Evolutionary conservation across 768 basidiomycete genomes (phyloP), one percentile per base, ranked within the genome.

Genomic region (Gymnopilus dilepis): DNA sequence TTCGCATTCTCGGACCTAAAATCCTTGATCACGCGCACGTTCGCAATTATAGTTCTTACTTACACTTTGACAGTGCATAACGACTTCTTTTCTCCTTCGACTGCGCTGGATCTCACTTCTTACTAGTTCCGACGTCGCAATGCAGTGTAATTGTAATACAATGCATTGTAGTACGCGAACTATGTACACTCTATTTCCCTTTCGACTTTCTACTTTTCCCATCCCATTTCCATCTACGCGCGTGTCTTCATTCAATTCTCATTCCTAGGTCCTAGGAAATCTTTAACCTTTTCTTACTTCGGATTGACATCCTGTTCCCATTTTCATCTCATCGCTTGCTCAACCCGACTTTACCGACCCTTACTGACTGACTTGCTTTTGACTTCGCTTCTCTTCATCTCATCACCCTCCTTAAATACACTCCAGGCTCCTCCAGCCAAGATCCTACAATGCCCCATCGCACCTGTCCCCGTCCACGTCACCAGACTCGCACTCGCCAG

Each of bases 351-450:
- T 37, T 37, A 9, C 34, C 34, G 34, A 37, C 34, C 34, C 50
- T 55, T 41, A 66, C 57, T 55, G 56, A 61, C 53, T 24, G 59
- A 26, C 34, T 33, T 43, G 30, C 54, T 50, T 59, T 61, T 63
- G 47, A 48, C 40, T 21, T 45, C 43, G 2, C n/a, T 45, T n/a
- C 31, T 57, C 43, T 55, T 34, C n/a, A 30, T 41, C 60, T 24
- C 40, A 52, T 17, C 45, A 51, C 37, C 33, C 22, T 51, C 55
- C 45, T 41, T 58, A 47, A 47, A 37, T 34, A 41, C 26, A 41
- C 58, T 57, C 64, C 45, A 89, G 88, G 28, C 76, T 89, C 62
- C 78, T 90, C 17, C 87, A 87, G 67, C 76, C 86, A 17, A 79
- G 76, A 63, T 83, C 82, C 63, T 85, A 80, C 68, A 78, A 77